phyloP scores from a whole-genome alignment of 2,329 filamentous ascomycete genomes.

The Emericellopsis atlantica region DNA sequence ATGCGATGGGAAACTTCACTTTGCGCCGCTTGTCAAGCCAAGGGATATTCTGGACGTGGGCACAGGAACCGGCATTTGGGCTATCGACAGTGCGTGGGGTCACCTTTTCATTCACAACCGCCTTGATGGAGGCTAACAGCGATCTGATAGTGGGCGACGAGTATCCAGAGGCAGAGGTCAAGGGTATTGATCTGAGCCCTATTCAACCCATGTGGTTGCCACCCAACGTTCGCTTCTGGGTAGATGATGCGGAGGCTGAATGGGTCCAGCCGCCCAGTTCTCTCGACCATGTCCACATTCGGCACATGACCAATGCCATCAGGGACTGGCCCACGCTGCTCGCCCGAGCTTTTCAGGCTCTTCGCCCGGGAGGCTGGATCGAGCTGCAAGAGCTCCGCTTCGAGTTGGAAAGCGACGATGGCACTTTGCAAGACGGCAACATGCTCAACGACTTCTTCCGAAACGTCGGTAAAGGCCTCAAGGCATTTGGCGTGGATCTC shows the following conservation, averaged over 20 bases:
- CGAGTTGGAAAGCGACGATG: constrained; percentile 15
- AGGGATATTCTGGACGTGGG: constrained; percentile 28
- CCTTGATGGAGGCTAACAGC: neutral
- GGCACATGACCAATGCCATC: constrained; percentile 21
- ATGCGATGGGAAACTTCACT: constrained; percentile 22
- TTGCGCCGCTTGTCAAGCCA: constrained; percentile 24
- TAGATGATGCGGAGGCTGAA: constrained; percentile 19
- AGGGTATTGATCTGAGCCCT: constrained; percentile 24
- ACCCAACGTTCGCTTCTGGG: constrained; percentile 24
- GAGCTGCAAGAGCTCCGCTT: constrained; percentile 23
- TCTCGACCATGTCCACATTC: constrained; percentile 16
- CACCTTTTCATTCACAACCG: neutral
- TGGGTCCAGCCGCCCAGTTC: constrained; percentile 12
- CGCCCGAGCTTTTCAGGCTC: constrained; percentile 9
- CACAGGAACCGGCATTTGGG: constrained; percentile 24
- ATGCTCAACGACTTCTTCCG: constrained; percentile 15
- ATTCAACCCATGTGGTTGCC: constrained; percentile 26
- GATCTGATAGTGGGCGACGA: constrained; percentile 17
- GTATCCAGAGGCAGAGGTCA: constrained; percentile 23
- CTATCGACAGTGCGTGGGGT: constrained; percentile 23
- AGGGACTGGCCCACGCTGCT: constrained; percentile 10
- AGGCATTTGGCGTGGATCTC: constrained; percentile 16
- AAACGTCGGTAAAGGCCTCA: constrained; percentile 13
- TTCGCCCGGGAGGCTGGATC: constrained; percentile 29
- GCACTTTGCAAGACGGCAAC: constrained; percentile 10